Evolutionary conservation across 768 basidiomycete genomes (phyloP).

Genomic region (Amanita rubescens): DNA sequence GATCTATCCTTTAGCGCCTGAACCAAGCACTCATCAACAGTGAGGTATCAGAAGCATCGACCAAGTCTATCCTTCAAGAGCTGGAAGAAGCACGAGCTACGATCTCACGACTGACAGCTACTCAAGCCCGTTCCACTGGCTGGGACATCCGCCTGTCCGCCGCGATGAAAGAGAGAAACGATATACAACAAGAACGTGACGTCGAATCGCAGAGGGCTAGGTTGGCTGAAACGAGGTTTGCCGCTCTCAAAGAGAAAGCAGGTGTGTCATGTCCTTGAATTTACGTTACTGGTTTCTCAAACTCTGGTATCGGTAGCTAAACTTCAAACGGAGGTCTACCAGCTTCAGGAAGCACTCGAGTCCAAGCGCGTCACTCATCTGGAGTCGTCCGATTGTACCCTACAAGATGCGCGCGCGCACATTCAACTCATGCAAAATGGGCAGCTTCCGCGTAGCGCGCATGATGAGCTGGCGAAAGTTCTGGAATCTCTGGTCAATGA

Average conservation of each 20-base stretch:
- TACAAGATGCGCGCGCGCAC: conserved; percentile 57
- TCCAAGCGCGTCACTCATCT: conserved; percentile 50
- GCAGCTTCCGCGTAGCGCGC: conserved; percentile 25
- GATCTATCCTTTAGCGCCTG: conserved; percentile 43
- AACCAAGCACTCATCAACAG: conserved; percentile 74
- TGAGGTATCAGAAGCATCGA: conserved; percentile 75
- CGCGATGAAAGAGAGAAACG: conserved; percentile 72
- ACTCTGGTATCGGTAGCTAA: conserved; percentile 39
- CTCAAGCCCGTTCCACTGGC: conserved; percentile 63
- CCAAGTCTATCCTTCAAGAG: conserved; percentile 64
- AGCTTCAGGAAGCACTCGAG: conserved; percentile 58
- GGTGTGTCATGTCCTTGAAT: conserved; percentile 30
- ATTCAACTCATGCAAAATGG: conserved; percentile 29
- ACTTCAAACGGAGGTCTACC: conserved; percentile 57
- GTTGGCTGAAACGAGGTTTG: conserved; percentile 58
- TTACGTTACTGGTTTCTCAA: conserved; percentile 1
- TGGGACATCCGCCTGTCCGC: conserved; percentile 59
- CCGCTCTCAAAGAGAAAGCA: conserved; percentile 59
- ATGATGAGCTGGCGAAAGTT: conserved; percentile 57
- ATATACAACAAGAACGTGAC: conserved; percentile 78
- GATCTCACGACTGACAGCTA: conserved; percentile 59
- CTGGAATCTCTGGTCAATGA: conserved; percentile 82
- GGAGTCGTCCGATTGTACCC: conserved; percentile 59
- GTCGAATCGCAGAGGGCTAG: conserved; percentile 59
- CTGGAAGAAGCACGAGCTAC: conserved; percentile 65